Conservation (phyloP, 2,329 filamentous ascomycete species). For the Fusarium chuoi region DNA sequence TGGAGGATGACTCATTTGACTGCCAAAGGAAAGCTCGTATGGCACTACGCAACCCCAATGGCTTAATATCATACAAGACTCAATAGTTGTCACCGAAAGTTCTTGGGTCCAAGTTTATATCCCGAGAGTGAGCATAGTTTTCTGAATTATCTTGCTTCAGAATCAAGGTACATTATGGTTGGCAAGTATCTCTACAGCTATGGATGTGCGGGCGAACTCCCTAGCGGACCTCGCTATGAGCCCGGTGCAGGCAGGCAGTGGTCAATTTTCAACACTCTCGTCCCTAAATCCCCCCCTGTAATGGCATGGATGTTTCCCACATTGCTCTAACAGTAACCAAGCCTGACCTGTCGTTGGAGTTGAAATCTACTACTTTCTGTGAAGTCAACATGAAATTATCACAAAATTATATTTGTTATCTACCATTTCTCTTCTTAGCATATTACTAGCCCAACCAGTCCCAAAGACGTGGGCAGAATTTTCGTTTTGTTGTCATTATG, state of each 20-base stretch:
- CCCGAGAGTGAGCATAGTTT: not conserved
- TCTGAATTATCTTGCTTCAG: not conserved
- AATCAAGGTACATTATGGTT: not conserved
- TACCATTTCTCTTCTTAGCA: not conserved
- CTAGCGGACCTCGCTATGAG: not conserved
- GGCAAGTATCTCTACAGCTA: not conserved
- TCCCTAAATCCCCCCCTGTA: not conserved
- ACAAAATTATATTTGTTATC: not conserved
- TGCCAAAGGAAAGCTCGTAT: not conserved
- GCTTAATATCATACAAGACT: not conserved
- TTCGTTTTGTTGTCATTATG: not conserved
- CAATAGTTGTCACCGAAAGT: not conserved
- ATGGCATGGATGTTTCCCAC: not conserved
- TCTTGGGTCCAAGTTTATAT: not conserved
- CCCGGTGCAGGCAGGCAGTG: not conserved
- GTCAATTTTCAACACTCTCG: not conserved
- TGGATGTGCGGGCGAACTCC: no score
- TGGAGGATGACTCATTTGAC: not conserved
- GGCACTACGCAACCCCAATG: not conserved
- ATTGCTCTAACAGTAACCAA: no score
- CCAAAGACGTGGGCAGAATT: no score
- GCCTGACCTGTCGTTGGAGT: not conserved
- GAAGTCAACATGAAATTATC: not conserved
- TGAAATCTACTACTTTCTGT: not conserved
- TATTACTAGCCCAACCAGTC: not conserved